Evolutionary conservation across 768 basidiomycete species (phyloP), one percentile per base, ranked within the genome.

Genomic region (Porpolomopsis calyptriformis): DNA sequence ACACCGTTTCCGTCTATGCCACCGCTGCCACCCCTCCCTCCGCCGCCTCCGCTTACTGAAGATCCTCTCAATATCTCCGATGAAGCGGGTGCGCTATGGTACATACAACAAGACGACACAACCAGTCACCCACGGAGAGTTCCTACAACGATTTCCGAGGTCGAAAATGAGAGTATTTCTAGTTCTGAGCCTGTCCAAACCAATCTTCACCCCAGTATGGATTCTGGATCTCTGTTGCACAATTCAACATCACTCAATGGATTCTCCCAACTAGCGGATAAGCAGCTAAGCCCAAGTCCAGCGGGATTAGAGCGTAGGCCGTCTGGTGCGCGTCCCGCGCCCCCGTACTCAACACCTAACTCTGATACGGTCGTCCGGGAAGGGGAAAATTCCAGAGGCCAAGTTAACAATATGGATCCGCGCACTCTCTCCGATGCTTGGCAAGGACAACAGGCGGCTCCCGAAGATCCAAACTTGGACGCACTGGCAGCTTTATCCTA

Each of bases 401-500:
- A n/a, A n/a, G n/a, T n/a, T n/a, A n/a, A n/a, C n/a, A n/a, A n/a
- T n/a, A n/a, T n/a, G n/a, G n/a, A n/a, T n/a, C n/a, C n/a, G n/a
- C n/a, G n/a, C n/a, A n/a, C n/a, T n/a, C n/a, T n/a, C 47, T 40
- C 7, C 40, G 25, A 19, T 5, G 4, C 27, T 10, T 23, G 14
- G 19, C 27, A 23, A n/a, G 20, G 24, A 18, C 16, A 16, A 20
- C n/a, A 31, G 27, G 18, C 27, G 12, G 20, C 37, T 48, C 16
- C 22, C 3, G 42, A 40, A 37, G 80, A 80, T 49, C 66, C 66
- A 34, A 68, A 79, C 50, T 71, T 71, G 20, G 88, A 90, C 63
- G 87, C 80, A 9, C 66, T 90, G 40, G 88, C 85, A 2, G 88
- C 85, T 2, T 55, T 92, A 55, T 75, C 79, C 24, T 91, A 86